phyloP scores from a whole-genome alignment of 129 eudicot species.

The Escallonia herrerae region DNA sequence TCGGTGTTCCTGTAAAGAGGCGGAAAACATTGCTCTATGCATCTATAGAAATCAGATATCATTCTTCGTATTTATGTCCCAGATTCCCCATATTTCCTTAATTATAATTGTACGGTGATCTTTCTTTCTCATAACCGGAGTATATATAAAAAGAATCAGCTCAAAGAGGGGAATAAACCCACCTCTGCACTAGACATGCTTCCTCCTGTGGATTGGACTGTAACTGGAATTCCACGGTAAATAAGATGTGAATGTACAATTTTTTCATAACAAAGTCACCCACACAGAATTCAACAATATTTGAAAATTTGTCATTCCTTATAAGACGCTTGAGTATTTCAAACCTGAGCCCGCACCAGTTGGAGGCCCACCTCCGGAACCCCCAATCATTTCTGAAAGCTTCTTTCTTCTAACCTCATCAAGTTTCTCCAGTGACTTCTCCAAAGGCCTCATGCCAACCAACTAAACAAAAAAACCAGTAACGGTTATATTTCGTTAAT shows the following conservation, averaged over 20 bases:
- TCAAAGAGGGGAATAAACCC: constrained; percentile 13
- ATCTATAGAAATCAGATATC: too few species aligned
- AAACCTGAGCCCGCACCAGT: constrained; percentile 55
- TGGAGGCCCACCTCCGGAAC: constrained; percentile 60
- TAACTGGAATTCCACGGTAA: constrained; percentile 14
- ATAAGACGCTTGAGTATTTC: constrained; percentile 5
- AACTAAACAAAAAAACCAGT: constrained; percentile 21
- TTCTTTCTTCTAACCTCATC: constrained; percentile 93
- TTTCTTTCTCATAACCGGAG: background rate
- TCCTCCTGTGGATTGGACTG: constrained; percentile 58
- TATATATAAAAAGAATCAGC: background rate
- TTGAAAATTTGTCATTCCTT: background rate
- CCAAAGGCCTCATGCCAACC: constrained; percentile 99
- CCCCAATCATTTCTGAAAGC: constrained; percentile 94
- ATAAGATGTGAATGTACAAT: too few species aligned
- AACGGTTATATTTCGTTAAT: too few species aligned
- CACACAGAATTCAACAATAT: too few species aligned
- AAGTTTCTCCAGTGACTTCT: constrained; percentile 90
- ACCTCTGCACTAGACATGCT: constrained; percentile 49
- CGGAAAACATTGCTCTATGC: too few species aligned
- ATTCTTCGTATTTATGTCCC: too few species aligned
- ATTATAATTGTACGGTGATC: background rate
- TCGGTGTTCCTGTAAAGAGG: too few species aligned
- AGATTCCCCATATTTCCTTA: too few species aligned
- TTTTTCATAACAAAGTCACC: too few species aligned